phyloP scores from a whole-genome alignment of 345 rosid species.

The Carallia pectinifolia region DNA sequence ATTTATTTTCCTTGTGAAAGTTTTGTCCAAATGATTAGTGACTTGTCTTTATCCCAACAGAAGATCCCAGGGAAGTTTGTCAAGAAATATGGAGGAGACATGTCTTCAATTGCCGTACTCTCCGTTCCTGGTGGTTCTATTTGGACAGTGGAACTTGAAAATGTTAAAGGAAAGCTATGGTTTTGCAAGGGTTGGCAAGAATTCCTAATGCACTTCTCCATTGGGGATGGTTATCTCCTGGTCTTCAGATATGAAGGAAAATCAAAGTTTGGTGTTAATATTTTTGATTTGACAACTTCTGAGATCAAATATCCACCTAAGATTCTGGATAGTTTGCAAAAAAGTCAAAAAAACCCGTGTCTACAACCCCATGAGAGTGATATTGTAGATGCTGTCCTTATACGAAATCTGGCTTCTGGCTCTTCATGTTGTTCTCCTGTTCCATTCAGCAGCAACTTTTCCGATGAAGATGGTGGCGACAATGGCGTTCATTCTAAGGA shows the following conservation, averaged over 20 bases:
- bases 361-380: conserved; percentile 11
- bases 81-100: conserved; percentile 38
- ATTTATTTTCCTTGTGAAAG: not conserved
- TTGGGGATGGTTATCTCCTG: conserved; percentile 33
- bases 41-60: conserved; percentile 25
- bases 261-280: conserved; percentile 31
- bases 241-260: conserved; percentile 37
- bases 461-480: conserved; percentile 3
- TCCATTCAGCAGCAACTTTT: not conserved
- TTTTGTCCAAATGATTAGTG: not conserved
- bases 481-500: conserved; percentile 2
- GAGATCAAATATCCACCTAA: conserved; percentile 37
- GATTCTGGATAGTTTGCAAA: conserved; percentile 14
- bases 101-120: conserved; percentile 27
- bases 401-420: conserved; percentile 3
- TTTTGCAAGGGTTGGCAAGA: conserved; percentile 38
- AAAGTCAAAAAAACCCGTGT: conserved; percentile 11
- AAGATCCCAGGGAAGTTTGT: conserved; percentile 36
- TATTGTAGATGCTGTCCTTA: conserved; percentile 7
- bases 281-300: conserved; percentile 32
- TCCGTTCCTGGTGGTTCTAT: conserved; percentile 30
- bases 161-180: conserved; percentile 27
- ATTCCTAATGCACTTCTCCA: conserved; percentile 27
- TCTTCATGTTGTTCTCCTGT: not conserved
- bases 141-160: conserved; percentile 32